phyloP scores from a whole-genome alignment of 2,329 filamentous ascomycete genomes.

The Cladosporium sp. region DNA sequence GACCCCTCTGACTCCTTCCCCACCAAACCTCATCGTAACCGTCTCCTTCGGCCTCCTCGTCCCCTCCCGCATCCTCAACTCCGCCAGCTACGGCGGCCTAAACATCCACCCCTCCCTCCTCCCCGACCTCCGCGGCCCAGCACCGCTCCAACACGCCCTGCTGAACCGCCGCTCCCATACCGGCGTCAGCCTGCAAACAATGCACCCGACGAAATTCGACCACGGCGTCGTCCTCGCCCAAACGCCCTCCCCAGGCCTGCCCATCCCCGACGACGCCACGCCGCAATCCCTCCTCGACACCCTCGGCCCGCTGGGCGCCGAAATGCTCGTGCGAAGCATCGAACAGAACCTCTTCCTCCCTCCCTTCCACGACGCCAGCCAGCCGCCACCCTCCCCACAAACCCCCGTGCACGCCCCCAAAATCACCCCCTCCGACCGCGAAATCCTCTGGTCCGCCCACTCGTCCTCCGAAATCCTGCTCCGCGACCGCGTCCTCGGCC shows the following conservation, averaged over 20 bases:
- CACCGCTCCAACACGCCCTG: conserved; percentile 83
- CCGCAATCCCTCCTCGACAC: conserved; percentile 53
- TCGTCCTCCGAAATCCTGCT: conserved; percentile 55
- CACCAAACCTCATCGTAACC: conserved; percentile 74
- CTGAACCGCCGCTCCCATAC: conserved; percentile 61
- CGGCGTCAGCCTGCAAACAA: conserved; percentile 83
- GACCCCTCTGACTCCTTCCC: conserved; percentile 59
- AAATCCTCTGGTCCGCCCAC: conserved; percentile 62
- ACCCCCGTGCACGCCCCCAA: conserved; percentile 70
- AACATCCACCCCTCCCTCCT: conserved; percentile 93
- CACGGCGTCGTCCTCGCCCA: conserved; percentile 70
- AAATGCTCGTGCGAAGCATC: conserved; percentile 69
- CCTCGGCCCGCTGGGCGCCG: conserved; percentile 65
- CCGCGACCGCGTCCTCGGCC: conserved; percentile 61
- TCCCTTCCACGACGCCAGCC: conserved; percentile 15
- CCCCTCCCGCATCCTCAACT: conserved; percentile 69
- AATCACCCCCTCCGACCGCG: conserved; percentile 63
- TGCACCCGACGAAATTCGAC: conserved; percentile 76
- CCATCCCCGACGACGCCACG: conserved; percentile 50
- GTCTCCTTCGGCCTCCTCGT: conserved; percentile 95
- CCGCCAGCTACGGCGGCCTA: conserved; percentile 77
- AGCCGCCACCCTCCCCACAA: too few species aligned
- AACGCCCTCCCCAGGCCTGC: conserved; percentile 53
- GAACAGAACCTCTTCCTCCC: conserved; percentile 62
- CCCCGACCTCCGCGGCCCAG: conserved; percentile 73